Evolutionary conservation across 140 eudicot species (phyloP), one percentile per base, ranked within the genome.

Genomic region (Cichorium intybus): DNA sequence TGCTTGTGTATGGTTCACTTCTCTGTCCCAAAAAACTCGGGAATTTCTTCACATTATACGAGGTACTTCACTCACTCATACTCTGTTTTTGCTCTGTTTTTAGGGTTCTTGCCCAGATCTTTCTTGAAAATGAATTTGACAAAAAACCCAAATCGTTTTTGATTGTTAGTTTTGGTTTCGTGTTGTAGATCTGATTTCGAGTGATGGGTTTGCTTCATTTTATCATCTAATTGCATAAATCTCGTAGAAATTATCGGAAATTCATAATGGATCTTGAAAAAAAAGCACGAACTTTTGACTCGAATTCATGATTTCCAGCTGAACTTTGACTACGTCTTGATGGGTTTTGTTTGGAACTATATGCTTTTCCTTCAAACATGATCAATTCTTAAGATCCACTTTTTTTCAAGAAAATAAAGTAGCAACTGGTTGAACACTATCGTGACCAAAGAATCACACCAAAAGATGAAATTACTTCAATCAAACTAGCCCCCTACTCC

Each of bases 41-140:
- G 28, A 20, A 60, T 52, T 58, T 60, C 37, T 67, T 43, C 39
- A 47, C 68, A 63, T 76, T 70, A 55, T 35, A 23, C 57, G 23
- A 67, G 77, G 81, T 70, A 35, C 51, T 60, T 53, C 1, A 55
- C 35, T 23, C 24, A 26, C 80, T 53, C 15, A 45, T 21, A 21
- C 76, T 54, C 54, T 75, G 70, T 69, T 68, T 60, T 62, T 71
- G 10, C 33, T 76, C 77, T 75, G 56, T 60, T 65, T 65, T 58
- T 62, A 28, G 34, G 47, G 17, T 62, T 71, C 57, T 43, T 54
- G 34, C 37, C 53, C 24, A 57, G 76, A 60, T 76, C 63, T 80
- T 73, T 39, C 26, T 29, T n/a, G 33, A 29, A 43, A 6, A 24
- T 1, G 28, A 17, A 14, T 5, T 35, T 62, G 11, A 39, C 43